Conservation (phyloP, 208 protist genomes). For the Crithidia mellificae region DNA sequence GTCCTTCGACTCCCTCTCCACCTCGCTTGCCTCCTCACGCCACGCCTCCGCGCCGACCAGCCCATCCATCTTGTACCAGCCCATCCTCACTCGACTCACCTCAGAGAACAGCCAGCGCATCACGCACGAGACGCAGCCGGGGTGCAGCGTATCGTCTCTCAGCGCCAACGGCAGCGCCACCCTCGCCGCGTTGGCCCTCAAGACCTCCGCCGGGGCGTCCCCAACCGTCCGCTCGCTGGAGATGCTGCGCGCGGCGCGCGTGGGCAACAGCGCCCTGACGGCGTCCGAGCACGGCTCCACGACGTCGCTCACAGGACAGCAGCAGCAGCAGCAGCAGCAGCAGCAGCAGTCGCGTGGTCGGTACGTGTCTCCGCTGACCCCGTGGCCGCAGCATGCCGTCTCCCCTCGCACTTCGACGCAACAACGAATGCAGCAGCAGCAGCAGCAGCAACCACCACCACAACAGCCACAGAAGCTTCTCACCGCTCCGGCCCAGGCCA, state of each 20-base stretch:
- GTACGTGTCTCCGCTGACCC: background rate
- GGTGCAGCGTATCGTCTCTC: constrained; percentile 15
- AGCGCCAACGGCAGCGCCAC: constrained; percentile 13
- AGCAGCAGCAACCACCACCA: constrained; percentile 3
- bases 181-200: background rate
- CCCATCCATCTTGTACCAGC: constrained; percentile 12
- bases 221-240: constrained; percentile 4
- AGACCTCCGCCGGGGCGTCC: background rate
- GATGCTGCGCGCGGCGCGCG: background rate
- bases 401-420: background rate
- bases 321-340: background rate
- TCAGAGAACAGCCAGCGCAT: constrained; percentile 2
- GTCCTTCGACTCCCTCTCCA: constrained; percentile 13
- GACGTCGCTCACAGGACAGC: background rate
- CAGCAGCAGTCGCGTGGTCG: background rate
- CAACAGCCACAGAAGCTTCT: background rate
- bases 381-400: background rate
- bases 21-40: constrained; percentile 9
- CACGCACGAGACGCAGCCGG: background rate
- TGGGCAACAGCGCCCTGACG: background rate
- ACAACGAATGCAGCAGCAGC: background rate
- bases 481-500: background rate
- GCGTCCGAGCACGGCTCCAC: background rate
- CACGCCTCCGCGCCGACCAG: constrained; percentile 7
- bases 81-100: background rate